phyloP scores from a whole-genome alignment of 176 grass and related monocot genomes.

The Triticum dicoccoides region DNA sequence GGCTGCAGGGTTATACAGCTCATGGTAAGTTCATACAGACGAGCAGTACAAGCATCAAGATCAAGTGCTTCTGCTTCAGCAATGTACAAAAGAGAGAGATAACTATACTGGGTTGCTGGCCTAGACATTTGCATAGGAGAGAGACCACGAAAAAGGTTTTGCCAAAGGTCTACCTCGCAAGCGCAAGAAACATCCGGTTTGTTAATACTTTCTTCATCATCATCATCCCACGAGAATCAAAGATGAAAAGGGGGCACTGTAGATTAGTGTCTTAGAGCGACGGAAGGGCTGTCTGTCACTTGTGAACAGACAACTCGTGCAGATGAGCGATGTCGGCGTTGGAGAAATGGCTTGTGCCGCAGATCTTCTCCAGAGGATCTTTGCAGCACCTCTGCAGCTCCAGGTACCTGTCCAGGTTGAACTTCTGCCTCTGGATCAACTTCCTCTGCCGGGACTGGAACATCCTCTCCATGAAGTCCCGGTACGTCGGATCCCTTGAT shows the following conservation, averaged over 20 bases:
- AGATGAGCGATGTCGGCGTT: conserved; percentile 45
- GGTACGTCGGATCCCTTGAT: conserved; percentile 87
- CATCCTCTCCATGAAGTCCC: conserved; percentile 91
- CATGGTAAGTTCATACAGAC: background rate
- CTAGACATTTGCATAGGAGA: conserved; percentile 42
- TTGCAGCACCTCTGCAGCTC: conserved; percentile 87
- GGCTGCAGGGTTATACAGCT: conserved; percentile 14
- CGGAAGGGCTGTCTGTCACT: conserved; percentile 33
- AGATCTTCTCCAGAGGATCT: conserved; percentile 61
- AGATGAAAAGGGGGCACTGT: conserved; percentile 26
- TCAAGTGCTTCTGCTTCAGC: conserved; percentile 8
- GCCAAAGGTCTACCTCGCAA: conserved; percentile 29
- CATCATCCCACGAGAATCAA: conserved; percentile 24
- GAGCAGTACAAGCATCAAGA: background rate
- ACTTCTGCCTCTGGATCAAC: conserved; percentile 67
- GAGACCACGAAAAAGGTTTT: conserved; percentile 24
- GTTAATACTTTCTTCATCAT: conserved; percentile 17
- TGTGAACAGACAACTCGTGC: conserved; percentile 52
- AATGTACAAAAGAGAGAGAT: conserved; percentile 1
- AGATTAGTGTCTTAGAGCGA: conserved; percentile 14
- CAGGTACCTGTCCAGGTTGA: conserved; percentile 71
- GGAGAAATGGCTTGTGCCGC: conserved; percentile 19
- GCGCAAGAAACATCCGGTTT: conserved; percentile 37
- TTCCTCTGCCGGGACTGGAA: conserved; percentile 76
- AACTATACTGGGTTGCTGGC: conserved; percentile 10